Percentiles rank a stretch among this genome's conserved stretches.
Conservation (phyloP, 352 stramenopile species). For the Globisporangium paroecandrum region DNA sequence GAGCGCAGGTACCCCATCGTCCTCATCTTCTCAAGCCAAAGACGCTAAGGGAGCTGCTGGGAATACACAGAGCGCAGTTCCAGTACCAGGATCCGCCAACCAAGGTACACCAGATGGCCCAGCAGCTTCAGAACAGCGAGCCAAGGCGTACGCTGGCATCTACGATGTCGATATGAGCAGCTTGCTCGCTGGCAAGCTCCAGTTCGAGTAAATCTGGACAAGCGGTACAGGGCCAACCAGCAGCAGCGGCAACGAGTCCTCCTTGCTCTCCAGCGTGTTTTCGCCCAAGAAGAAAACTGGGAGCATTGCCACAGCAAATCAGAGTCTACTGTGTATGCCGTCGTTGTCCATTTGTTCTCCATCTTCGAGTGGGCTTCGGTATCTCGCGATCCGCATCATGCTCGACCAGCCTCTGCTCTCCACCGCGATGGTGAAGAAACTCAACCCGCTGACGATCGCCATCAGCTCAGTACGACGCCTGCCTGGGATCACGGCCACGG, state of each 20-base stretch:
- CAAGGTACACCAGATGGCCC: not conserved
- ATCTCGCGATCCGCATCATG: slow-evolving; percentile 45
- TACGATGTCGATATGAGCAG: slow-evolving; percentile 67
- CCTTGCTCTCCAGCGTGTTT: slow-evolving; percentile 1
- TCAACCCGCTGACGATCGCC: slow-evolving; percentile 72
- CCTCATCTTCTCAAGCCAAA: slow-evolving; percentile 22
- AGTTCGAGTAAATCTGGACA: slow-evolving; percentile 49
- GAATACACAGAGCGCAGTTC: slow-evolving; percentile 6
- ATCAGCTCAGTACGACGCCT: slow-evolving; percentile 40
- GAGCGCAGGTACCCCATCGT: slow-evolving; percentile 9
- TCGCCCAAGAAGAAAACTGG: slow-evolving; percentile 8
- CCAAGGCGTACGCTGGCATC: slow-evolving; percentile 37
- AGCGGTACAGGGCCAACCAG: not conserved
- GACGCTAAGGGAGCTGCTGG: slow-evolving; percentile 29
- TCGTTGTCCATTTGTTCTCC: not conserved
- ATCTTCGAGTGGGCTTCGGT: slow-evolving; percentile 25
- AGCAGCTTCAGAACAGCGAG: slow-evolving; percentile 10
- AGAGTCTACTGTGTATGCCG: slow-evolving; percentile 29
- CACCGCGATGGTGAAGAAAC: slow-evolving; percentile 28
- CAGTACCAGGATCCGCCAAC: slow-evolving; percentile 1
- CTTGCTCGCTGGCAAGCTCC: slow-evolving; percentile 32
- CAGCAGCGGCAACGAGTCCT: not conserved
- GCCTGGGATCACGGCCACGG: slow-evolving; percentile 36
- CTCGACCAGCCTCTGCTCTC: slow-evolving; percentile 51
- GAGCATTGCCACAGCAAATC: slow-evolving; percentile 8